phyloP scores from a whole-genome alignment of 176 grass and related monocot species.

The Hordeum marinum region DNA sequence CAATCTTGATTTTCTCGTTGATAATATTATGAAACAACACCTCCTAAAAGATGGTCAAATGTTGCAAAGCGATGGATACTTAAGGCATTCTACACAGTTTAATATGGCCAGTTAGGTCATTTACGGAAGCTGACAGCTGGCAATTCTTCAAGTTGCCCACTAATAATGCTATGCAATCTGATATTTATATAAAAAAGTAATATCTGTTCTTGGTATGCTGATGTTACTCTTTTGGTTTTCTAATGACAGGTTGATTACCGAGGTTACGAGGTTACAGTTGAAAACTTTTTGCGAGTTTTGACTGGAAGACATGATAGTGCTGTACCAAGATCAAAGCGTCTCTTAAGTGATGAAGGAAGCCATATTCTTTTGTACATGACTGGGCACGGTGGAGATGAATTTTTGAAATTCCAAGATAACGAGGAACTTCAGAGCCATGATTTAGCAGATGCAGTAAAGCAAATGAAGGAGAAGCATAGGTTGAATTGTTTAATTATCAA shows the following conservation, averaged over 20 bases:
- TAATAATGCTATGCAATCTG: background rate
- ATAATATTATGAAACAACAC: background rate
- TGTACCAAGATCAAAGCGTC: slow-evolving; percentile 90
- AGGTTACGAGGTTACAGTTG: slow-evolving; percentile 96
- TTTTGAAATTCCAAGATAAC: slow-evolving; percentile 97
- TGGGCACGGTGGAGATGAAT: slow-evolving; percentile 97
- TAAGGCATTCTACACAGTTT: background rate
- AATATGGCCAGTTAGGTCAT: background rate
- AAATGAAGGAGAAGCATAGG: slow-evolving; percentile 98
- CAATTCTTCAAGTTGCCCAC: background rate
- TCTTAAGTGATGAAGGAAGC: slow-evolving; percentile 98
- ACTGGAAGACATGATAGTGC: slow-evolving; percentile 77
- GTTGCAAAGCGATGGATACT: background rate
- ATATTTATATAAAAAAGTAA: background rate
- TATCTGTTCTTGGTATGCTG: background rate
- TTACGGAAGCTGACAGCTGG: background rate
- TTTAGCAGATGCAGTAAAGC: slow-evolving; percentile 96
- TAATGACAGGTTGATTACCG: slow-evolving; percentile 83
- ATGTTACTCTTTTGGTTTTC: slow-evolving; percentile 2
- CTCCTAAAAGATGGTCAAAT: background rate
- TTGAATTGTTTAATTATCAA: slow-evolving; percentile 11
- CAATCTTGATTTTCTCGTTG: background rate
- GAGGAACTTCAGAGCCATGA: slow-evolving; percentile 99
- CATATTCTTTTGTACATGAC: slow-evolving; percentile 99
- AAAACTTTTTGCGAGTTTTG: slow-evolving; percentile 87